phyloP scores from a whole-genome alignment of 208 protist species.

The Leishmania gerbilli region DNA sequence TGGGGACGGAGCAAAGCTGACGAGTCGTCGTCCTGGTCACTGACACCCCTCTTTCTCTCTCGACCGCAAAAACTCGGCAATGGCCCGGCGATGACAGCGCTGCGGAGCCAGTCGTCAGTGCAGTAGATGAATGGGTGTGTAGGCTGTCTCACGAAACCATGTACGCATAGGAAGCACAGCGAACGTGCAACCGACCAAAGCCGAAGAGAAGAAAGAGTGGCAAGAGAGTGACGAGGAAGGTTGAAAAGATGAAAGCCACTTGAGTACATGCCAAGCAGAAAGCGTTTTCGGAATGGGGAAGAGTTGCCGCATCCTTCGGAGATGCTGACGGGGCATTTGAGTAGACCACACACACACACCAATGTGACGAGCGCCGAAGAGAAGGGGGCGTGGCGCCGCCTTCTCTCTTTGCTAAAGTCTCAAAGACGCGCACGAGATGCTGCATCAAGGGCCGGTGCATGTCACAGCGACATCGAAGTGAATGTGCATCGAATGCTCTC shows the following conservation, averaged over 20 bases:
- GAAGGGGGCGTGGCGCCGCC: background rate
- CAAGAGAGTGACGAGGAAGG: background rate
- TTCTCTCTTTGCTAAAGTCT: background rate
- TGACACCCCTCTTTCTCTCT: background rate
- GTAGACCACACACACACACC: background rate
- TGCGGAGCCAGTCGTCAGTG: background rate
- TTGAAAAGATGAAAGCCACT: background rate
- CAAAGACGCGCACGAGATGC: background rate
- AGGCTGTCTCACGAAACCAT: background rate
- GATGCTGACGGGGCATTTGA: background rate
- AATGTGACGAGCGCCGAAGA: background rate
- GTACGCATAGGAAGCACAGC: background rate
- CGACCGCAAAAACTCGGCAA: background rate
- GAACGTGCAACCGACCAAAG: background rate
- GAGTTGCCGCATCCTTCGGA: background rate
- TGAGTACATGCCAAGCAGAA: conserved; percentile 2
- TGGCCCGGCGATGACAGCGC: background rate
- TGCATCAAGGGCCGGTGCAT: background rate
- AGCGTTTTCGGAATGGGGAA: background rate
- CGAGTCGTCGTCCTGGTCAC: background rate
- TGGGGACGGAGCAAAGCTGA: background rate
- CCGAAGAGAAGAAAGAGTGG: background rate
- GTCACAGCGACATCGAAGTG: background rate
- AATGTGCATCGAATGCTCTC: background rate
- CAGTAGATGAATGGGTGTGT: background rate